Conservation (phyloP, 2,329 filamentous ascomycete genomes). For the Talaromyces sp. region DNA sequence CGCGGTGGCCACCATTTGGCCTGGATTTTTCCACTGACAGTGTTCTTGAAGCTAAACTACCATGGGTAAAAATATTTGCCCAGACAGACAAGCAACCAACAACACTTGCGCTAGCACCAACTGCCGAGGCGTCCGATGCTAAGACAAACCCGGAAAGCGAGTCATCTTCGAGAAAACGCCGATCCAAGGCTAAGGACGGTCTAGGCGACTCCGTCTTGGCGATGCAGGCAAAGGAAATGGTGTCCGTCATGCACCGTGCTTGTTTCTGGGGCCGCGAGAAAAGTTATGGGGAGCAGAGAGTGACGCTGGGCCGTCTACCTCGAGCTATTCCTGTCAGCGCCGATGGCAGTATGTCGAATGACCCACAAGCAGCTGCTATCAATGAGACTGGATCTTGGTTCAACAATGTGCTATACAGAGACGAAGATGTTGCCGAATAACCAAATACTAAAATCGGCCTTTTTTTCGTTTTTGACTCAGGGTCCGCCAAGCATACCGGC, state of each 20-base stretch:
- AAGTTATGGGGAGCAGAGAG: constrained; percentile 32
- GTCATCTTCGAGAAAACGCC: neutral
- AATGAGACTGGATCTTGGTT: constrained; percentile 9
- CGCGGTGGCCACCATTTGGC: constrained; percentile 36
- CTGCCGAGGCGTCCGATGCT: neutral
- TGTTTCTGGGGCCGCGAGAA: constrained; percentile 41
- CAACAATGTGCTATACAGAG: constrained; percentile 1
- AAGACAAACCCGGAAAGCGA: neutral
- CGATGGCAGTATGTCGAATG: neutral
- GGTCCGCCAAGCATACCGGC: neutral
- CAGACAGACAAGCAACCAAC: neutral
- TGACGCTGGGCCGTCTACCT: constrained; percentile 13
- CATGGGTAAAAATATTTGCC: constrained; percentile 26
- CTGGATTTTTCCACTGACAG: constrained; percentile 27
- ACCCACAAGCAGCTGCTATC: constrained; percentile 3
- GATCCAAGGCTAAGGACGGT: neutral
- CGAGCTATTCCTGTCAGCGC: neutral
- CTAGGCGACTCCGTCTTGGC: constrained; percentile 23
- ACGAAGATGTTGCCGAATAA: neutral
- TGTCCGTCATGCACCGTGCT: constrained; percentile 35
- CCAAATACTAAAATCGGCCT: neutral
- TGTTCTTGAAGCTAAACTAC: constrained; percentile 25
- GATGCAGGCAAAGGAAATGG: constrained; percentile 36
- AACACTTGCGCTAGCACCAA: neutral
- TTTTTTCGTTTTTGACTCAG: neutral